Conservation (phyloP, 1,284 basidiomycete species). For the Rhizoctonia solani region DNA sequence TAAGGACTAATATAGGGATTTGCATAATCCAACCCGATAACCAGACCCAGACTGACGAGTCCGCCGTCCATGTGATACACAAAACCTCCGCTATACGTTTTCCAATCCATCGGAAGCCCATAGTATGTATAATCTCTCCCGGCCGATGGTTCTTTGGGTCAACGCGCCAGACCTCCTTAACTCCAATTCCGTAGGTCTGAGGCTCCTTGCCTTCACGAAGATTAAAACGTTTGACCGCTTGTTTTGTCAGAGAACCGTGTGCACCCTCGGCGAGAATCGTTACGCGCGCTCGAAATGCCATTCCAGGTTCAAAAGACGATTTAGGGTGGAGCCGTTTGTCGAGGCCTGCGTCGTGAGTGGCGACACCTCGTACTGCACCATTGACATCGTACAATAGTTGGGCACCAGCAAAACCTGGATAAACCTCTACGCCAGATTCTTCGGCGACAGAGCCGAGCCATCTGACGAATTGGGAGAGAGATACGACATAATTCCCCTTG, state of each 20-base stretch:
- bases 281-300: slow-evolving; percentile 94
- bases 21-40: slow-evolving; percentile 91
- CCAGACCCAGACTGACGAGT: slow-evolving; percentile 88
- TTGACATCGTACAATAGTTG: slow-evolving; percentile 75
- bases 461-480: slow-evolving; percentile 83
- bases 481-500: slow-evolving; percentile 92
- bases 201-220: slow-evolving; percentile 80
- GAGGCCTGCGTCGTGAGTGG: slow-evolving; percentile 95
- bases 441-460: slow-evolving; percentile 93
- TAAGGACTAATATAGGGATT: slow-evolving; percentile 96
- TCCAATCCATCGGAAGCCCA: slow-evolving; percentile 88
- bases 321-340: slow-evolving; percentile 81
- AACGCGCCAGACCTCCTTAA: slow-evolving; percentile 98
- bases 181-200: slow-evolving; percentile 95
- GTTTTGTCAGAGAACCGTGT: slow-evolving; percentile 89
- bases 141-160: slow-evolving; percentile 75
- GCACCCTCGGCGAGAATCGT: slow-evolving; percentile 97
- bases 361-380: slow-evolving; percentile 78
- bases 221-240: slow-evolving; percentile 77
- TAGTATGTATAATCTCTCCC: slow-evolving; percentile 88
- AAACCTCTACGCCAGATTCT: slow-evolving; percentile 92
- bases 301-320: slow-evolving; percentile 92
- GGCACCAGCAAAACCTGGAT: slow-evolving; percentile 95
- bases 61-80: slow-evolving; percentile 96
- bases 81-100: slow-evolving; percentile 94